Evolutionary conservation across 2,329 filamentous ascomycete genomes (phyloP), one percentile per base, ranked within the genome.

Genomic region (Calonectria montana): DNA sequence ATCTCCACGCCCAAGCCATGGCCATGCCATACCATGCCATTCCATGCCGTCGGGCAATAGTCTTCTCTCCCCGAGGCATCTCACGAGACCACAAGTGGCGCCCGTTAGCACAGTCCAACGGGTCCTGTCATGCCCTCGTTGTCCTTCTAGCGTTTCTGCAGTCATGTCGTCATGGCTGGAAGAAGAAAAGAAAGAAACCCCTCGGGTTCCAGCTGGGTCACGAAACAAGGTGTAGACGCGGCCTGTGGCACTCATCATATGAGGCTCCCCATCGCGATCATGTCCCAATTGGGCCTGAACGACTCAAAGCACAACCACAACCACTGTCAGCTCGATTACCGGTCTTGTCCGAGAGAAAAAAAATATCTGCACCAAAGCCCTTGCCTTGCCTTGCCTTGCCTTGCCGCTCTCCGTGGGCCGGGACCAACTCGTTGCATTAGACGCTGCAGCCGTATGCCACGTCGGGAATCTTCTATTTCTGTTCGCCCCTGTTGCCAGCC

Each of bases 241-340:
- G 23, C 37, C 29, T 37, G 68, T 70, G 43, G n/a, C 68, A 70
- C 68, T 62, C 18, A 35, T 29, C 35, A 25, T 21, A 41, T 41
- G 27, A 61, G 53, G 18, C 25, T 48, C 31, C 43, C 43, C 21
- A 53, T 65, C 31, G 62, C 53, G 25, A 66, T 47, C 53, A 66
- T 66, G 27, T 23, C 63, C 45, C 37, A 57, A 45, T 70, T 37
- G 8, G 37, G 57, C 21, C 35, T 45, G 15, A 15, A 70, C 31
- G 16, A 31, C 41, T 59, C 29, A 59, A 59, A 35, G 29, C 53
- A 18, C 37, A 59, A 35, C 31, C 53, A 35, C 53, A 59, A 39
- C 31, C 35, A 23, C 25, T 37, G 53, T 59, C 53, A 59, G 53
- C 53, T 59, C 53, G 35, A 25, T 15, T 25, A 10, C 37, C 53